A percentile compares a stretch with the other conserved stretches of the same genome.
These are phyloP conservation scores for Hypericum perforatum DNA, from an alignment of 345 rosid genomes.

Conservation along the genomic window DNA sequence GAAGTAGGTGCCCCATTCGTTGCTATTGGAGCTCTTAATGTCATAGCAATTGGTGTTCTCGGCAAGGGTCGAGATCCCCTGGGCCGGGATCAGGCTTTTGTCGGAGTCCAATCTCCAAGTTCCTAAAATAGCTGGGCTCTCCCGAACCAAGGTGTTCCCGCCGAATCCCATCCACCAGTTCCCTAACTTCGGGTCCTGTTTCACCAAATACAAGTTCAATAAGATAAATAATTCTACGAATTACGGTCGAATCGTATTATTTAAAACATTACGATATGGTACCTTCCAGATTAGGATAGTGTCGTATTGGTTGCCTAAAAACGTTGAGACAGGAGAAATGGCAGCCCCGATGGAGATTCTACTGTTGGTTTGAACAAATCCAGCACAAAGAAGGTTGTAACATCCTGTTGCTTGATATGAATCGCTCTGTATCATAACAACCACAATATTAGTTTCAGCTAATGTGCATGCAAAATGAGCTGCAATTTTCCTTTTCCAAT, in stretches of 20 bases:
- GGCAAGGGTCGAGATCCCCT: slow-evolving; percentile 53
- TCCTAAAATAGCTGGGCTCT: slow-evolving; percentile 76
- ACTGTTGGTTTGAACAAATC: slow-evolving; percentile 26
- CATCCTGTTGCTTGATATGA: slow-evolving; percentile 29
- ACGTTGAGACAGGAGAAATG: slow-evolving; percentile 23
- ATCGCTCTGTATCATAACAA: slow-evolving; percentile 12
- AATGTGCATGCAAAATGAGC: too few relatives aligned
- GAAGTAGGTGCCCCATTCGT: slow-evolving; percentile 86
- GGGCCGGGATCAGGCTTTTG: slow-evolving; percentile 65
- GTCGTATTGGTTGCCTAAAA: slow-evolving; percentile 17
- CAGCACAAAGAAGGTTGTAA: slow-evolving; percentile 28
- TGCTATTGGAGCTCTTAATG: slow-evolving; percentile 58
- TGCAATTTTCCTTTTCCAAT: too few relatives aligned
- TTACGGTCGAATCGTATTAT: too few relatives aligned
- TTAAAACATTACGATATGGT: background rate
- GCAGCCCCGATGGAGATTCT: slow-evolving; percentile 30
- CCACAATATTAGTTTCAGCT: too few relatives aligned
- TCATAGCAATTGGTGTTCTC: slow-evolving; percentile 89
- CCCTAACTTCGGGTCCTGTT: slow-evolving; percentile 77
- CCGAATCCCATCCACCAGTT: slow-evolving; percentile 99
- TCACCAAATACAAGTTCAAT: background rate
- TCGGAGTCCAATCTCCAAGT: slow-evolving; percentile 75
- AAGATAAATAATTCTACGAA: background rate
- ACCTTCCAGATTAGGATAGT: slow-evolving; percentile 30
- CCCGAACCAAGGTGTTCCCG: slow-evolving; percentile 56